Percentiles rank a stretch among this genome's conserved stretches.
These are phyloP conservation scores for Sarcodon aspratus DNA, from an alignment of 768 basidiomycete species.

Conservation along the genomic window DNA sequence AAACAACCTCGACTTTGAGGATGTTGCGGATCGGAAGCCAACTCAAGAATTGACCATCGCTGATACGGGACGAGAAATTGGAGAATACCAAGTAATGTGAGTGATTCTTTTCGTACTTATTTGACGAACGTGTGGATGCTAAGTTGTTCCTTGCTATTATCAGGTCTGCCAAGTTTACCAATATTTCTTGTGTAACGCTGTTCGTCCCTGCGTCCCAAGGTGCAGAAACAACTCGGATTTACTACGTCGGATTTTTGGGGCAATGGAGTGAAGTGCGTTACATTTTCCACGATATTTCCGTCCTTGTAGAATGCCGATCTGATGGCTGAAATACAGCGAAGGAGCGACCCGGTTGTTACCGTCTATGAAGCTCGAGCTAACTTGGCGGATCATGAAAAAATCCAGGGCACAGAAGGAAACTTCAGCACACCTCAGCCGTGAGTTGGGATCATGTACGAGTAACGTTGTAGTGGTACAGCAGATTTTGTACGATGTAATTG, in stretches of 20 bases:
- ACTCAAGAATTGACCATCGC: constrained; percentile 67
- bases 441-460: too few relatives aligned
- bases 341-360: constrained; percentile 66
- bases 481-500: too few relatives aligned
- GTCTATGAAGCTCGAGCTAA: constrained; percentile 87
- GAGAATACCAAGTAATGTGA: constrained; percentile 79
- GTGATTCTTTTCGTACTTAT: constrained; percentile 9
- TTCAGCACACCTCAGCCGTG: constrained; percentile 34
- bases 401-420: constrained; percentile 63
- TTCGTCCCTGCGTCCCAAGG: constrained; percentile 77
- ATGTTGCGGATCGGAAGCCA: constrained; percentile 47
- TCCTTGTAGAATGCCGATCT: not conserved
- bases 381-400: constrained; percentile 79
- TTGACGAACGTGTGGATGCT: not conserved
- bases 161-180: constrained; percentile 82
- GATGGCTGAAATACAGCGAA: constrained; percentile 36
- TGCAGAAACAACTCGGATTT: constrained; percentile 64
- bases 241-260: constrained; percentile 81
- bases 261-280: constrained; percentile 61
- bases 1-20: constrained; percentile 73
- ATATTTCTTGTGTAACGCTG: constrained; percentile 69
- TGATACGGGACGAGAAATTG: constrained; percentile 54
- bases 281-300: not conserved
- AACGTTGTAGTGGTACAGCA: too few relatives aligned
- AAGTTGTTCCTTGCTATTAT: not conserved